Evolutionary conservation across 2,329 filamentous ascomycete genomes (phyloP), one percentile per base, ranked within the genome.

Genomic region (Ascomycota sp.): DNA sequence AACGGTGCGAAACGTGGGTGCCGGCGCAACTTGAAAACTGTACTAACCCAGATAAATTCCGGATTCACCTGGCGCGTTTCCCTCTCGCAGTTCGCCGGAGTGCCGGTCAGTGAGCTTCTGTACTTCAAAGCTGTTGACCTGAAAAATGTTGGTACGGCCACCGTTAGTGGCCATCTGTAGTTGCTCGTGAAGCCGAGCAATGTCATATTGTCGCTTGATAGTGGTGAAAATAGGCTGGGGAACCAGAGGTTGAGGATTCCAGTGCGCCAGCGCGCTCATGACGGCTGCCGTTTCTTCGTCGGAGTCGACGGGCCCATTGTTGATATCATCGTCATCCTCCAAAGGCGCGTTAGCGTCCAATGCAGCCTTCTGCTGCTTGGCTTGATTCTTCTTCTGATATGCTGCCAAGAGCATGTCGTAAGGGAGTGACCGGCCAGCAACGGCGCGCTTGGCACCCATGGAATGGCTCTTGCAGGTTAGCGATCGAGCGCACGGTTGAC

Each of bases 331-430:
- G 38, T 86, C 80, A 40, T 93, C 83, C 44, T 86, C 81, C 12
- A 89, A 57, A 2, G 83, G 84, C 1, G 84, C 84, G 51, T 91
- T 92, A 36, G 89, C 86, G 51, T 95, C 84, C 43, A 98, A 77
- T 28, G 84, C 83, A 27, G 84, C 84, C 59, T 93, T 92, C 55
- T 95, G 89, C 58, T 92, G 81, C 49, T 92, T 92, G 16, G 89
- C 89, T 54, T 95, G 89, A 47, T 98, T 98, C 64, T 93, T 95
- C 66, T 95, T 93, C 53, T 89, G 80, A 47, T 89, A 89, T 7
- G 77, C 76, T 10, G 78, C 74, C 28, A 93, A 64, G 29, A 93
- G 61, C 76, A 92, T 89, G 52, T 92, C 83, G 48, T 93, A 93
- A 1, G 84, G 84, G 38, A 92, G 57, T 31, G 79, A 89, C 39